Evolutionary conservation across 2,329 filamentous ascomycete genomes (phyloP).

Genomic region (Sporothrix variecibatus): DNA sequence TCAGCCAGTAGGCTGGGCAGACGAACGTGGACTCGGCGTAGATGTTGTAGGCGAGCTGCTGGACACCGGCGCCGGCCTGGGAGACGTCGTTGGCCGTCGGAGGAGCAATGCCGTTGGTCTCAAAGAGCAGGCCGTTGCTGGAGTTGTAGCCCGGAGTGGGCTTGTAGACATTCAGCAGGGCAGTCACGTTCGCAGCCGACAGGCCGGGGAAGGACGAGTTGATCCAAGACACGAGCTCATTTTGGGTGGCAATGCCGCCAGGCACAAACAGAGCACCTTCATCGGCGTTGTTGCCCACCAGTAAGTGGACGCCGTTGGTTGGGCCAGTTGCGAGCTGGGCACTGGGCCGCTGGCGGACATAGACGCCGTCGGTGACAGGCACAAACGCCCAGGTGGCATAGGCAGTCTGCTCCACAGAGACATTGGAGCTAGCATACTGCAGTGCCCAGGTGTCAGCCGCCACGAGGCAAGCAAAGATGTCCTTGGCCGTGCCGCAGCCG

Average conservation of each 20-base stretch:
- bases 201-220: constrained; percentile 44
- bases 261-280: constrained; percentile 51
- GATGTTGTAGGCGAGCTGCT: constrained; percentile 53
- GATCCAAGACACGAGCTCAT: constrained; percentile 45
- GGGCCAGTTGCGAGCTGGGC: constrained; percentile 36
- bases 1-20: constrained; percentile 56
- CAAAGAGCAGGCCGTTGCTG: constrained; percentile 37
- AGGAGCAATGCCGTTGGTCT: constrained; percentile 38
- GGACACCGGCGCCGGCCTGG: constrained; percentile 47
- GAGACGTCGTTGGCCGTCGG: constrained; percentile 33
- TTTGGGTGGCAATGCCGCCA: constrained; percentile 45
- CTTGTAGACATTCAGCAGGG: constrained; percentile 28
- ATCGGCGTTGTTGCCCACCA: constrained; percentile 48
- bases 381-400: constrained; percentile 38
- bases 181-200: constrained; percentile 40
- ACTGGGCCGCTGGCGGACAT: constrained; percentile 37
- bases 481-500: constrained; percentile 41
- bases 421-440: constrained; percentile 33
- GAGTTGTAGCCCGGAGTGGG: constrained; percentile 28
- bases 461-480: constrained; percentile 35
- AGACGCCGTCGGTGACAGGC: constrained; percentile 41
- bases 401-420: constrained; percentile 28
- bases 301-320: constrained; percentile 37
- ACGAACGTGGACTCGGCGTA: constrained; percentile 56
- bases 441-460: constrained; percentile 37